These are phyloP conservation scores for Neolentinus lepideus DNA, from an alignment of 1,284 basidiomycete genomes.

Conservation along the genomic window DNA sequence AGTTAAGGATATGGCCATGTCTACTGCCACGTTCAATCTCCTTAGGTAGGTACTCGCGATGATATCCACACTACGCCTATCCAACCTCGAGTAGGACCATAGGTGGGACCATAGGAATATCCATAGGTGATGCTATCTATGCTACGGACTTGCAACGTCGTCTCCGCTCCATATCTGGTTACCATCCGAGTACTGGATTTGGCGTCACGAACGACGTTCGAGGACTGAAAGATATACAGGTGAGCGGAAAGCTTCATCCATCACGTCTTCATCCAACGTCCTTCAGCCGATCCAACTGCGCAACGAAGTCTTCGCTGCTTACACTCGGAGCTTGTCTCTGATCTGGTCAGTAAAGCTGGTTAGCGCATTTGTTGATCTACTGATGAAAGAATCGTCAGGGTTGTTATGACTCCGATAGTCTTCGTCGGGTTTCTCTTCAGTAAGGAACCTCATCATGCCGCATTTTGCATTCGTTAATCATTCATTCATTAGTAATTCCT, in stretches of 20 bases:
- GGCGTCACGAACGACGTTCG: slow-evolving; percentile 51
- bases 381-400: slow-evolving; percentile 25
- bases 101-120: slow-evolving; percentile 73
- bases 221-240: slow-evolving; percentile 45
- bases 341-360: slow-evolving; percentile 32
- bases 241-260: slow-evolving; percentile 20
- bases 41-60: slow-evolving; percentile 22
- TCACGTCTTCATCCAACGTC: slow-evolving; percentile 2
- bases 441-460: slow-evolving; percentile 13
- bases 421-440: slow-evolving; percentile 55
- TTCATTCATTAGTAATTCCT: too few relatives aligned
- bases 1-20: slow-evolving; percentile 73
- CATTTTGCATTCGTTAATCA: too few relatives aligned
- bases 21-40: slow-evolving; percentile 63
- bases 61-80: too few relatives aligned
- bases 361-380: too few relatives aligned
- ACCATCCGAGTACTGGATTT: slow-evolving; percentile 41
- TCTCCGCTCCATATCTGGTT: slow-evolving; percentile 36
- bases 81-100: slow-evolving; percentile 32
- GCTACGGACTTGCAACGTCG: slow-evolving; percentile 49
- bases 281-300: slow-evolving; percentile 39
- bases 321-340: slow-evolving; percentile 55
- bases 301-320: slow-evolving; percentile 56
- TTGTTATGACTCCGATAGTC: slow-evolving; percentile 54
- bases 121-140: slow-evolving; percentile 66